phyloP scores from a whole-genome alignment of 1,139 yeast genomes.

The Sugiyamaella japonica region DNA sequence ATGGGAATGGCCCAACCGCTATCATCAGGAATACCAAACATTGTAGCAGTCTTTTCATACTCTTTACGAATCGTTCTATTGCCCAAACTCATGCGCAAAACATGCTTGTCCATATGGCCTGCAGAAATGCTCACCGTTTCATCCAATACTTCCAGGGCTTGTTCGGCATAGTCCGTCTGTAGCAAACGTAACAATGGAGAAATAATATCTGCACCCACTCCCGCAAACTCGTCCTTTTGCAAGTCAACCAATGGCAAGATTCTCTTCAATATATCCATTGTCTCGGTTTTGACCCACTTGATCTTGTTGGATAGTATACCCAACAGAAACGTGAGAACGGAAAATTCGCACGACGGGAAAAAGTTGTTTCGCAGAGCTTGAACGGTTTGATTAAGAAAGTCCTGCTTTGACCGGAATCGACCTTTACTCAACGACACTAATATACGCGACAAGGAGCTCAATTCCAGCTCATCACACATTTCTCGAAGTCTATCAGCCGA shows the following conservation, averaged over 20 bases:
- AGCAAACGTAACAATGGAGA: slow-evolving; percentile 83
- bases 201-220: slow-evolving; percentile 92
- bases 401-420: slow-evolving; percentile 83
- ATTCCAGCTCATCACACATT: slow-evolving; percentile 60
- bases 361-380: slow-evolving; percentile 64
- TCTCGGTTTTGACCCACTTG: slow-evolving; percentile 77
- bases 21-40: slow-evolving; percentile 96
- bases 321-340: slow-evolving; percentile 67
- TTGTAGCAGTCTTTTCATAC: slow-evolving; percentile 80
- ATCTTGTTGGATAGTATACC: slow-evolving; percentile 77
- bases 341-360: slow-evolving; percentile 76
- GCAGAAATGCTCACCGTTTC: slow-evolving; percentile 86
- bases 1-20: slow-evolving; percentile 97
- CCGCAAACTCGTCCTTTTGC: slow-evolving; percentile 74
- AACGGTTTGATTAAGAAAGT: slow-evolving; percentile 79
- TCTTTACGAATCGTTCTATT: slow-evolving; percentile 75
- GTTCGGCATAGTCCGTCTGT: slow-evolving; percentile 83
- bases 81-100: slow-evolving; percentile 87
- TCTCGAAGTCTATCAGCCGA: slow-evolving; percentile 46
- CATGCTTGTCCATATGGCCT: slow-evolving; percentile 85
- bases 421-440: slow-evolving; percentile 73
- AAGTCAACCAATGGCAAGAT: slow-evolving; percentile 78
- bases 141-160: slow-evolving; percentile 86
- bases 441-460: slow-evolving; percentile 67
- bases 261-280: slow-evolving; percentile 71